Base-by-base conservation (phyloP, 257 asterid genomes). In the Anisodus acutangulus region DNA sequence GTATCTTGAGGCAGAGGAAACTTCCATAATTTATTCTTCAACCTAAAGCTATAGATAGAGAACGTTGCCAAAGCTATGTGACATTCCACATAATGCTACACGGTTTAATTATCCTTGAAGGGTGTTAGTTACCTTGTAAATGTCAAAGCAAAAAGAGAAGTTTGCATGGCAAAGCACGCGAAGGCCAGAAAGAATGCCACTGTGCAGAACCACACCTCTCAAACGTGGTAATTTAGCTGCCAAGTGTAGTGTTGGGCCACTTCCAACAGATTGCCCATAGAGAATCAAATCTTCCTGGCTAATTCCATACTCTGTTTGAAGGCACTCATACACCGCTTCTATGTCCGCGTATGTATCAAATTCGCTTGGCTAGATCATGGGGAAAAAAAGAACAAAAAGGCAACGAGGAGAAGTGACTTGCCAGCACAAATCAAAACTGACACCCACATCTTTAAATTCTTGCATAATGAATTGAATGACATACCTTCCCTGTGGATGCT, bases 151-250 rank as follows among this genome's bases (percentile, higher is more conserved):
- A 68, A 93, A 87, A 5, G 95, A 90, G 92, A 91, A 97, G 82
- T 97, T 93, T 81, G 92, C 97, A 83, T 95, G 98, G 79, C 99
- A 97, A 55, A 97, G 97, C 85, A 97, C 99, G 35, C 99, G 99
- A 87, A 97, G 95, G 81, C 99, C 99, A 31, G 99, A 97, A 58
- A 97, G 98, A 82, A 97, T 97, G 81, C 98, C 99, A 85, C 99
- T 97, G 88, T 97, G 99, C 78, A 97, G 91, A 84, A 97, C 98
- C 11, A 97, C 98, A 53, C 98, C 99, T 88, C 99, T 93, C 90
- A 97, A 83, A 82, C 99, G 89, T 4, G 99, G 99, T 81, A 97
- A 88, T 79, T 90, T 89, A 84, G 99, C 95, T 35, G 99, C 99
- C 88, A 97, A 86, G 87, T 97, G 99, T 87, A 97, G 84, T 4